A percentile compares a stretch with the other conserved stretches of the same genome.
Conservation (phyloP, 1,284 basidiomycete species). For the Ceratobasidium sp. region DNA sequence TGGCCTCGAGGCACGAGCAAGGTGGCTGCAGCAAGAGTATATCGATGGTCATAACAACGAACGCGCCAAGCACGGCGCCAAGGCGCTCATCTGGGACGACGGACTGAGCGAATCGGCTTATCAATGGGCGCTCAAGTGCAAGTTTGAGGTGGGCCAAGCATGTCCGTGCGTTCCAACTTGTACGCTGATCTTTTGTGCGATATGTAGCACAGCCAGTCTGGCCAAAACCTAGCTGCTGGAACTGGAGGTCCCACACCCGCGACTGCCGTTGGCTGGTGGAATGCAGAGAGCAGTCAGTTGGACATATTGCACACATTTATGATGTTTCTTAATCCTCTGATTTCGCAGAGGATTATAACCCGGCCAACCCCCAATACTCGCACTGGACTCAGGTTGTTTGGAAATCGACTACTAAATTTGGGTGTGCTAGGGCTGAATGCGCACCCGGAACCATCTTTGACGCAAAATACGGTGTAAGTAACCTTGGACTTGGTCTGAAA, state of each 20-base stretch:
- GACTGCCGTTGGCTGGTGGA: conserved; percentile 58
- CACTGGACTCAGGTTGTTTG: conserved; percentile 66
- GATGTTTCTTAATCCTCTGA: too few relatives aligned
- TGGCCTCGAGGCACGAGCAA: too few relatives aligned
- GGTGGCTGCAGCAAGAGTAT: conserved; percentile 21
- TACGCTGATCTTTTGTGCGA: too few relatives aligned
- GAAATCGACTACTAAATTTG: conserved; percentile 61
- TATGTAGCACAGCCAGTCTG: conserved; percentile 57
- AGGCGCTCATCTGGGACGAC: conserved; percentile 57
- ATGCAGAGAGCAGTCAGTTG: conserved; percentile 57
- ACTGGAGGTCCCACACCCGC: conserved; percentile 57
- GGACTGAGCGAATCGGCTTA: conserved; percentile 56
- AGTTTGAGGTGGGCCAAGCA: conserved; percentile 46
- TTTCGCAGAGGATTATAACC: conserved; percentile 47
- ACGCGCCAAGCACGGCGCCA: conserved; percentile 55
- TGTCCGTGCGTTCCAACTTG: too few relatives aligned
- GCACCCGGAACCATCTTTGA: conserved; percentile 16
- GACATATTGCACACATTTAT: too few relatives aligned
- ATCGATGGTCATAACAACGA: conserved; percentile 59
- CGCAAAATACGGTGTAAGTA: conserved; percentile 38
- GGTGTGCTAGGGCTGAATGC: conserved; percentile 59
- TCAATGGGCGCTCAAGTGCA: conserved; percentile 59
- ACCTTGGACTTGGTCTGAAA: too few relatives aligned
- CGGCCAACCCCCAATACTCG: conserved; percentile 46
- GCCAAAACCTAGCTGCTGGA: conserved; percentile 65